phyloP scores from a whole-genome alignment of 371 early-diverging fungal genomes.

The Mortierella sp. region DNA sequence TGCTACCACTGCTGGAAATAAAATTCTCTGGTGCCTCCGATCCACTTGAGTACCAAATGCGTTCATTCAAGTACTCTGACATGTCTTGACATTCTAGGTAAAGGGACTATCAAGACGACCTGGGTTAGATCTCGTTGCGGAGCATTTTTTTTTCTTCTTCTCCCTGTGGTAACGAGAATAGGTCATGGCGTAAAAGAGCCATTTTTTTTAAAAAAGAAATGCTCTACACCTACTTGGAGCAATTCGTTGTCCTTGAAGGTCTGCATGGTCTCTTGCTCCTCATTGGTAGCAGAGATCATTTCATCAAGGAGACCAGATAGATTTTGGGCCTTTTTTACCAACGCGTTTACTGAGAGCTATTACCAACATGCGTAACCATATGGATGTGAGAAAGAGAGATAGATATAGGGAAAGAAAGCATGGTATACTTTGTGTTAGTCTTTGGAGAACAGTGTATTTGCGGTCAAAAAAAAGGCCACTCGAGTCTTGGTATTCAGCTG shows the following conservation, averaged over 20 bases:
- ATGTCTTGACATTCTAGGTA: constrained; percentile 40
- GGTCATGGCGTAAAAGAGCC: constrained; percentile 1
- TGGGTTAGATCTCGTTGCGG: background rate
- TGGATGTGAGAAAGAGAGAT: background rate
- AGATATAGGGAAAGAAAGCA: background rate
- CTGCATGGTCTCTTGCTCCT: constrained; percentile 11
- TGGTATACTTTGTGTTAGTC: background rate
- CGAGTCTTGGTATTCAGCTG: no score
- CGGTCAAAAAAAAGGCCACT: no score
- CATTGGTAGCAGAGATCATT: constrained; percentile 21
- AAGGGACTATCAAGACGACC: constrained; percentile 17
- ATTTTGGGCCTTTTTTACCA: constrained; percentile 37
- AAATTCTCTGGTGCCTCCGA: background rate
- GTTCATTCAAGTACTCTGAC: constrained; percentile 30
- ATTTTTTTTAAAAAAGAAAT: background rate
- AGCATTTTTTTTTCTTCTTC: background rate
- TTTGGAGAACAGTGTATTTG: no score
- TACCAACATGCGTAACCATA: background rate
- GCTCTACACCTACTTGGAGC: constrained; percentile 21
- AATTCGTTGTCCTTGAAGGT: constrained; percentile 28
- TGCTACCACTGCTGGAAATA: constrained; percentile 3
- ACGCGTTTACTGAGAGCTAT: constrained; percentile 30
- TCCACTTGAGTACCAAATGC: constrained; percentile 35
- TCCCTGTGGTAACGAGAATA: background rate
- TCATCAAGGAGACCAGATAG: constrained; percentile 36